These are phyloP conservation scores for Cladosporium sp. DNA, from an alignment of 2,329 filamentous ascomycete genomes.

Conservation along the genomic window DNA sequence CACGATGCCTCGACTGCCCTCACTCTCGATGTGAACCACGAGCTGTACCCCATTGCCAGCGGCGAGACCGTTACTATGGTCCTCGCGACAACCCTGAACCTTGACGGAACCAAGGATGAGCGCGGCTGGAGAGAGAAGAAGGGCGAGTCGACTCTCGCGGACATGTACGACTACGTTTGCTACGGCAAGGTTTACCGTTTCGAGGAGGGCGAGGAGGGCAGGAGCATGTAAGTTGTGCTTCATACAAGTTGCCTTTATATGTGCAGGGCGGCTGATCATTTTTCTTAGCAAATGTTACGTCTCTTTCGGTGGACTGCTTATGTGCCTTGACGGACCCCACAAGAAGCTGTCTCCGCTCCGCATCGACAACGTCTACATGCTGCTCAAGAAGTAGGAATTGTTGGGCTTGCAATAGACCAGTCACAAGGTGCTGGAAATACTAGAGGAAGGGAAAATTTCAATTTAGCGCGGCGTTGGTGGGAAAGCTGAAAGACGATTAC, in stretches of 20 bases:
- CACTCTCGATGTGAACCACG: constrained; percentile 87
- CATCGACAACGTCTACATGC: constrained; percentile 89
- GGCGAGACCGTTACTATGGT: constrained; percentile 77
- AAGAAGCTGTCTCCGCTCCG: constrained; percentile 89
- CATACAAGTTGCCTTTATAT: not conserved
- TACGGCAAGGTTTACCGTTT: constrained; percentile 86
- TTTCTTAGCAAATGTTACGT: constrained; percentile 67
- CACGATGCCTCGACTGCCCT: constrained; percentile 70
- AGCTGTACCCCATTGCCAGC: constrained; percentile 73
- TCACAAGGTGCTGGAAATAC: constrained; percentile 1
- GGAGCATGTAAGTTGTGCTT: constrained; percentile 68
- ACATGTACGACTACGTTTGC: constrained; percentile 83
- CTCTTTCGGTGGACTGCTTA: constrained; percentile 86
- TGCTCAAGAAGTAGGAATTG: constrained; percentile 73
- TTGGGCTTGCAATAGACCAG: constrained; percentile 5
- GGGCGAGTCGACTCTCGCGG: constrained; percentile 58
- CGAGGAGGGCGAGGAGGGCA: constrained; percentile 68
- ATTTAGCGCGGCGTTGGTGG: constrained; percentile 30
- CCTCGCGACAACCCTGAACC: constrained; percentile 75
- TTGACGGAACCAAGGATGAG: constrained; percentile 67
- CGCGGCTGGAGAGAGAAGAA: constrained; percentile 67
- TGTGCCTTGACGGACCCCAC: constrained; percentile 88
- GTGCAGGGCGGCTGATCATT: constrained; percentile 23
- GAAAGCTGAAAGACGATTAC: constrained; percentile 6
- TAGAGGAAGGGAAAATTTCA: constrained; percentile 11